Conservation (phyloP, 1,139 yeast genomes). For the Pichia cactophila region DNA sequence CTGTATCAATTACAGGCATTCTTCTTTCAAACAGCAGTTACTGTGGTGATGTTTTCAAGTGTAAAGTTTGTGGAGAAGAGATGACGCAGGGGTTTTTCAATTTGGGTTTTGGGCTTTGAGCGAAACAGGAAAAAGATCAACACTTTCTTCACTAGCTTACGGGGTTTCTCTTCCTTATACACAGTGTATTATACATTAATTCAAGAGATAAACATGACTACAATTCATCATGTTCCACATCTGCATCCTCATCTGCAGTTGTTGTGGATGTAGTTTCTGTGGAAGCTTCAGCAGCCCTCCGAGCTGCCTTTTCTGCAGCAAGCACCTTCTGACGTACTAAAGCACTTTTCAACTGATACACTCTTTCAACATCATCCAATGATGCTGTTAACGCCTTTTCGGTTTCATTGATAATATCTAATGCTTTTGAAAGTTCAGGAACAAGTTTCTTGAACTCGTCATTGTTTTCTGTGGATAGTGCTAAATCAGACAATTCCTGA, state of each 20-base stretch:
- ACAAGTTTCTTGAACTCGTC: neutral
- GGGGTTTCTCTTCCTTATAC: neutral
- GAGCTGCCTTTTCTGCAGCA: neutral
- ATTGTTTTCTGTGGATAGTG: neutral
- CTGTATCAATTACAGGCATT: conserved; percentile 29
- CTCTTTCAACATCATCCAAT: neutral
- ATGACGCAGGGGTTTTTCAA: no score
- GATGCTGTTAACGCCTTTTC: neutral
- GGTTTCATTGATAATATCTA: neutral
- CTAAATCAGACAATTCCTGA: conserved; percentile 14
- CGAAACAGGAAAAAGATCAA: neutral
- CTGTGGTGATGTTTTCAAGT: no score
- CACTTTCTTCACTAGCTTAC: no score
- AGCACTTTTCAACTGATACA: neutral
- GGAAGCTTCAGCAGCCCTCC: neutral
- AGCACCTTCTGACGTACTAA: neutral
- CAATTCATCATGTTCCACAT: neutral
- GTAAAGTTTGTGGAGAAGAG: no score
- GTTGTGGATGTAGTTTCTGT: neutral
- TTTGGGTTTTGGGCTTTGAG: neutral
- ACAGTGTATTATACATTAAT: neutral
- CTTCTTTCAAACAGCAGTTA: no score
- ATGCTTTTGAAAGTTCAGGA: neutral
- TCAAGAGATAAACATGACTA: neutral
- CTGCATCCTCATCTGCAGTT: neutral